Evolutionary conservation across 176 grass and related monocot genomes (phyloP).

Genomic region (Zea luxurians): DNA sequence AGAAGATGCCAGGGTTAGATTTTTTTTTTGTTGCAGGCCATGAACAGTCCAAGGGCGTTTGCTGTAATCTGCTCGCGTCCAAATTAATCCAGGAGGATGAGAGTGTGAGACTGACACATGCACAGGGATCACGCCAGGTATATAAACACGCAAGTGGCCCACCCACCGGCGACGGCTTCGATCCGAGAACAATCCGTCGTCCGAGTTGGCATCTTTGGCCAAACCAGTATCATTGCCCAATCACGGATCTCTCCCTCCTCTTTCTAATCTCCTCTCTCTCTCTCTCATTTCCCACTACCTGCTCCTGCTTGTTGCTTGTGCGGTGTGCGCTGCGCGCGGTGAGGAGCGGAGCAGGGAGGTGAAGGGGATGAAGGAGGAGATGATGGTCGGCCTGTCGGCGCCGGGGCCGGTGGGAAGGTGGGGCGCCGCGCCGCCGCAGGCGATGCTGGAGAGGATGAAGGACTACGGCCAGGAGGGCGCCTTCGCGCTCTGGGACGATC

Average conservation of each 20-base stretch:
- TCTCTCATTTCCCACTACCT: constrained; percentile 3
- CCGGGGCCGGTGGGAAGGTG: constrained; percentile 55
- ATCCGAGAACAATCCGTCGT: constrained; percentile 39
- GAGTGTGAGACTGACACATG: not conserved
- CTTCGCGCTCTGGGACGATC: constrained; percentile 96
- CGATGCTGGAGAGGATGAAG: constrained; percentile 90
- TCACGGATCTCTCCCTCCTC: constrained; percentile 40
- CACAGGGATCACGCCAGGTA: constrained; percentile 31
- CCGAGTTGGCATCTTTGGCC: constrained; percentile 39
- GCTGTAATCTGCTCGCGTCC: constrained; percentile 29
- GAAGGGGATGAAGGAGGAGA: constrained; percentile 58
- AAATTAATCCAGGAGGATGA: constrained; percentile 30
- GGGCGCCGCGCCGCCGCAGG: constrained; percentile 81
- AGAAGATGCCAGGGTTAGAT: not conserved
- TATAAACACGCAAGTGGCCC: constrained; percentile 26
- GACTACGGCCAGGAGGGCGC: constrained; percentile 95
- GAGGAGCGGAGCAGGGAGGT: constrained; percentile 13
- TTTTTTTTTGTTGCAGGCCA: not conserved
- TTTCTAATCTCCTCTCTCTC: constrained; percentile 5
- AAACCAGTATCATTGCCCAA: constrained; percentile 45
- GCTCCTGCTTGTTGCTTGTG: constrained; percentile 16
- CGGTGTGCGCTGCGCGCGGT: not conserved
- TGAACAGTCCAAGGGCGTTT: constrained; percentile 19
- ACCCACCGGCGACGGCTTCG: constrained; percentile 40
- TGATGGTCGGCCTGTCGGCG: constrained; percentile 51